These are phyloP conservation scores for Lipomyces sp. DNA, from an alignment of 805 yeast genomes.

Conservation along the genomic window DNA sequence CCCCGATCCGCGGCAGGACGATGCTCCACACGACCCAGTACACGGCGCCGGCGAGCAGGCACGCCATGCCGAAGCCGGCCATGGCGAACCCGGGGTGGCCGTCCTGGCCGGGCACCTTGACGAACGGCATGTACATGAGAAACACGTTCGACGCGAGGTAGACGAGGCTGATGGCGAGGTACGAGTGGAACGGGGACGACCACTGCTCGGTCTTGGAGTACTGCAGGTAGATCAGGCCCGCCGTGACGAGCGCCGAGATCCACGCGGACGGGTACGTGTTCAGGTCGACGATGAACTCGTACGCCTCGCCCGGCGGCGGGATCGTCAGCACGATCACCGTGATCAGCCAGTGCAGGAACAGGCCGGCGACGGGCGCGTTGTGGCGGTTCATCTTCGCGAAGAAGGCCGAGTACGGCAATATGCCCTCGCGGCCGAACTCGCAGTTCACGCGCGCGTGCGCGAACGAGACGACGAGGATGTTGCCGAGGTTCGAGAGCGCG, in stretches of 20 bases:
- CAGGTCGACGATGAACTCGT: constrained; percentile 59
- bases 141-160: constrained; percentile 22
- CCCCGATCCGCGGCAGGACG: constrained; percentile 20
- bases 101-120: constrained; percentile 17
- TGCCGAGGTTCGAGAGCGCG: constrained; percentile 62
- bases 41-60: constrained; percentile 19
- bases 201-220: constrained; percentile 47
- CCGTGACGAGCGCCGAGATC: constrained; percentile 51
- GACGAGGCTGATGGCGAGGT: constrained; percentile 15
- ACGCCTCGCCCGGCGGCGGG: constrained; percentile 64
- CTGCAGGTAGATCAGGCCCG: constrained; percentile 54
- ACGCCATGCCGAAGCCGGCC: constrained; percentile 26
- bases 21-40: constrained; percentile 28
- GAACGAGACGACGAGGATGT: constrained; percentile 60
- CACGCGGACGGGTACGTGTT: constrained; percentile 64
- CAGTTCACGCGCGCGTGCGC: constrained; percentile 59
- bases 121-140: constrained; percentile 26
- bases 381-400: constrained; percentile 45
- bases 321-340: constrained; percentile 52
- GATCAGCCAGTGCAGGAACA: constrained; percentile 54
- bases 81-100: constrained; percentile 23
- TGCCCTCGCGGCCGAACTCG: constrained; percentile 51
- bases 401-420: constrained; percentile 50
- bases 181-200: constrained; percentile 25
- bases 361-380: constrained; percentile 44